A percentile compares a stretch with the other conserved stretches of the same genome.
Conservation (phyloP, 306 rosid genomes). For the Gastrolobium villosum region DNA sequence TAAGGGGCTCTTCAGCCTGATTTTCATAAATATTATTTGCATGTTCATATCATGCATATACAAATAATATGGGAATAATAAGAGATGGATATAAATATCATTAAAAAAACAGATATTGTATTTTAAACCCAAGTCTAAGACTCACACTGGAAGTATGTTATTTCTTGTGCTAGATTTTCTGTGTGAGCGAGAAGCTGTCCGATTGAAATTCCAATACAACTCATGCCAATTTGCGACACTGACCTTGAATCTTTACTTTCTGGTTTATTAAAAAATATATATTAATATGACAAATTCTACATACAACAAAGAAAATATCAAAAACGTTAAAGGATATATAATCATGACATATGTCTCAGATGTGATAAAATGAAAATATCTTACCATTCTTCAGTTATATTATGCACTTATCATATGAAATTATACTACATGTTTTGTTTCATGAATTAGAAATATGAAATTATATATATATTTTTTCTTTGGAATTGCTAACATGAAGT, state of each 20-base stretch:
- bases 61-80: neutral
- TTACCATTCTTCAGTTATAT: no score
- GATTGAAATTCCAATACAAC: constrained; percentile 75
- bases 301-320: neutral
- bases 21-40: neutral
- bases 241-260: constrained; percentile 61
- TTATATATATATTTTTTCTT: no score
- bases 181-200: constrained; percentile 61
- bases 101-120: no score
- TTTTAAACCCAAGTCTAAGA: neutral
- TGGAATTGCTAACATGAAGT: no score
- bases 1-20: neutral
- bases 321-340: no score
- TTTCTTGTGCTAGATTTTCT: constrained; percentile 59
- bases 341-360: no score
- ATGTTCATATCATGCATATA: neutral
- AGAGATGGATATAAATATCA: no score
- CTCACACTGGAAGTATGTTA: constrained; percentile 70
- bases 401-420: no score
- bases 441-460: no score
- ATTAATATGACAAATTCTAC: neutral
- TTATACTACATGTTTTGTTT: no score
- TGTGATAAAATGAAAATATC: no score
- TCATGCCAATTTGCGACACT: constrained; percentile 72
- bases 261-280: constrained; percentile 27